Base-by-base conservation (phyloP, 805 yeast species). In the Candida succiphila region DNA sequence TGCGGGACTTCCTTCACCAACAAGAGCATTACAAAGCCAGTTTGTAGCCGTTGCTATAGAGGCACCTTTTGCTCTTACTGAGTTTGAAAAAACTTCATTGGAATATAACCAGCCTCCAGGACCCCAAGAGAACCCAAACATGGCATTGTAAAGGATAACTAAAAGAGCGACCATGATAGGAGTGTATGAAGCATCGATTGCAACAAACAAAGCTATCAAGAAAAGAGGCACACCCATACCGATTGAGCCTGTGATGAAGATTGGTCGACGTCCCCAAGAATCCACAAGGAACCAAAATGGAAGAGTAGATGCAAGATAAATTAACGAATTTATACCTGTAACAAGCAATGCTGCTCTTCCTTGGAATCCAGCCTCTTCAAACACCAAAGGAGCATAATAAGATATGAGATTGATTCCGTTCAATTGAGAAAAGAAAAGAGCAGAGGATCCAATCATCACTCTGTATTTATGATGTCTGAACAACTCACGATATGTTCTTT, bases 251-350 rank as follows among this genome's bases (percentile, higher is more conserved):
- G 75, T 63, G 34, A 86, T 58, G 27, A 86, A 63, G 31, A 86
- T 71, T 16, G 82, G 82, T 43, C 88, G 74, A 45, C 95, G 69
- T 4, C 95, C 95, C 94, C 94, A 76, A 36, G 67, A 67, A 52
- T 86, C 95, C 24, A 84, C 89, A 18, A 85, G 60, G 49, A 77
- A 75, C 94, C 95, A 86, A 0, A 95, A 89, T 3, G 92, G 85
- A n/a, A 85, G 58, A 0, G 95, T 82, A 25, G 83, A 68, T 3
- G 59, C 41, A 37, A 73, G 65, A 49, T 78, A 78, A 17, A 78
- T 64, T 6, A 78, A 46, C 14, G 73, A 65, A 46, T 78, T 78
- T 39, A 85, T 67, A 15, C 95, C 96, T 0, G 95, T 83, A 85
- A 86, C 83, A 36, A 86, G 65, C 38, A 86, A 72, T 3, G 95